A percentile compares a stretch with the other conserved stretches of the same genome.
phyloP scores from a whole-genome alignment of 2,329 filamentous ascomycete species.

The Gaeumannomyces tritici region DNA sequence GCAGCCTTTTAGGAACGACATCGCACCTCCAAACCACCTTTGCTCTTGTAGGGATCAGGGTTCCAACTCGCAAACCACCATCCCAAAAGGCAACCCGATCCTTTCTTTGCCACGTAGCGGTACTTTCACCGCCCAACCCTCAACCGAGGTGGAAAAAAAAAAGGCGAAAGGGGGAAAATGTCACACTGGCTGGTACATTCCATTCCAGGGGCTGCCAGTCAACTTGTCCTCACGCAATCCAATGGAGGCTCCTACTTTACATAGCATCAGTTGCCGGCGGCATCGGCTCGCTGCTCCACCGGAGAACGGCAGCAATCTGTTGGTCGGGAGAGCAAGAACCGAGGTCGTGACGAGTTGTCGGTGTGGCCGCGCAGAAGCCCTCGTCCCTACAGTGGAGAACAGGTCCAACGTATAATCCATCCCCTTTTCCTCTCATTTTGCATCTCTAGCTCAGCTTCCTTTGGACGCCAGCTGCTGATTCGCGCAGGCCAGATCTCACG shows the following conservation, averaged over 20 bases:
- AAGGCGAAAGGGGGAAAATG: background rate
- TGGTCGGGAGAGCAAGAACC: background rate
- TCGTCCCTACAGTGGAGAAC: background rate
- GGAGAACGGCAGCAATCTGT: background rate
- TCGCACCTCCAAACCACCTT: background rate
- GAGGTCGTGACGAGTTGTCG: background rate
- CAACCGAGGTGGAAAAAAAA: background rate
- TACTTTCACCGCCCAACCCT: background rate
- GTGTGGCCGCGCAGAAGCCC: background rate
- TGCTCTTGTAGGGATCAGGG: slow-evolving; percentile 3
- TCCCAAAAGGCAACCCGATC: background rate
- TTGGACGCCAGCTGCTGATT: background rate
- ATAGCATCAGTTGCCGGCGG: too few species aligned
- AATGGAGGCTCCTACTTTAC: background rate
- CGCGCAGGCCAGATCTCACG: background rate
- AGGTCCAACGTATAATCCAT: background rate
- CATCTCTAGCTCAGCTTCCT: background rate
- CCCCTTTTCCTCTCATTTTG: background rate
- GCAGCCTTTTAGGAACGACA: slow-evolving; percentile 3
- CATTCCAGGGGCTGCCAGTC: too few species aligned
- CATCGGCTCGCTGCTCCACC: background rate
- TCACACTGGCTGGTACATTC: too few species aligned
- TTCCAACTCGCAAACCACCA: background rate
- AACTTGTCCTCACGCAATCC: background rate
- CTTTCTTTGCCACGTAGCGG: slow-evolving; percentile 1